phyloP scores from a whole-genome alignment of 2,329 filamentous ascomycete genomes.

The Cryphonectria japonica region DNA sequence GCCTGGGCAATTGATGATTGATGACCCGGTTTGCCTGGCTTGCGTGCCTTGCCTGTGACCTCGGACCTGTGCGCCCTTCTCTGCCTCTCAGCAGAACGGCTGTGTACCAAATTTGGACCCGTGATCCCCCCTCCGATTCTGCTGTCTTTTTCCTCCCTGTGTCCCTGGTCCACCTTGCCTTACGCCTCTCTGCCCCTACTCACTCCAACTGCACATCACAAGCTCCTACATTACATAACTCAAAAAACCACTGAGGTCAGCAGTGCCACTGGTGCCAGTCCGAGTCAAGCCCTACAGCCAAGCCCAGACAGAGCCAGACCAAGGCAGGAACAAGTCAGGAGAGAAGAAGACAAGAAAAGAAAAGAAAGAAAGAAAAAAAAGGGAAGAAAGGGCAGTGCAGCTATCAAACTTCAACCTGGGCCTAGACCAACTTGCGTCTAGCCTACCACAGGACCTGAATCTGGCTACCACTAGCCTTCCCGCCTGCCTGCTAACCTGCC shows the following conservation, averaged over 20 bases:
- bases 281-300: not conserved
- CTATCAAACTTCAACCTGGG: conserved; percentile 1
- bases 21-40: too few relatives aligned
- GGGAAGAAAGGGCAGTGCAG: not conserved
- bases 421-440: conserved; percentile 1
- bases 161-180: not conserved
- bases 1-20: not conserved
- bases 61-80: not conserved
- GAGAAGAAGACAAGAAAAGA: not conserved
- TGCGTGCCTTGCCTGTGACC: not conserved
- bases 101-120: not conserved
- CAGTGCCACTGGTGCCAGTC: not conserved
- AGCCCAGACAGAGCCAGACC: not conserved
- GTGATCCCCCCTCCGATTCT: not conserved
- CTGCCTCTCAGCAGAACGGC: not conserved
- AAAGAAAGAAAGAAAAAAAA: not conserved
- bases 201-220: not conserved
- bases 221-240: not conserved
- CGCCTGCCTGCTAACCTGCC: not conserved
- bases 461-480: not conserved
- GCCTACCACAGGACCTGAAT: not conserved
- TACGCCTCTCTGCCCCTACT: not conserved
- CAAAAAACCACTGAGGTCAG: not conserved
- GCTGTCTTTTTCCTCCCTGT: not conserved
- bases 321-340: not conserved